phyloP scores from a whole-genome alignment of 257 asterid genomes.

The Paraleonurus japonicus region DNA sequence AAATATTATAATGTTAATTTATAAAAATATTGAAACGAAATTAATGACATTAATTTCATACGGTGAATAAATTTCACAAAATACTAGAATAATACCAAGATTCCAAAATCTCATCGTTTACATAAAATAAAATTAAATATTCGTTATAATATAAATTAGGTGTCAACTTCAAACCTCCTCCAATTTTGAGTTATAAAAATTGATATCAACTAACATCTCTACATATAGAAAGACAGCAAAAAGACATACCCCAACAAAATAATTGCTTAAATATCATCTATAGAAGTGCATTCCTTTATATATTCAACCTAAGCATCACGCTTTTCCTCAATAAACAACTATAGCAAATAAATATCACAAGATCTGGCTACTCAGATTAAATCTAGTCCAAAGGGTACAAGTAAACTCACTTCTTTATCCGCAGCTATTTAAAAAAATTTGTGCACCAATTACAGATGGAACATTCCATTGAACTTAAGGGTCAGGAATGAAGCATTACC shows the following conservation, averaged over 20 bases:
- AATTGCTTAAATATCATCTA: neutral
- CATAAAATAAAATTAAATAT: too few relatives aligned
- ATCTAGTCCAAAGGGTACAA: neutral
- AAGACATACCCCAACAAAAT: neutral
- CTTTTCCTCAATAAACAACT: slow-evolving; percentile 12
- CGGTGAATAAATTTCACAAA: too few relatives aligned
- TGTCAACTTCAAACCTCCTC: neutral
- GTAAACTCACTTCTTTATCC: slow-evolving; percentile 1
- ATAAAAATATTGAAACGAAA: too few relatives aligned
- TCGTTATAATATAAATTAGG: too few relatives aligned
- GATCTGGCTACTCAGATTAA: neutral
- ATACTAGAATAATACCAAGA: too few relatives aligned
- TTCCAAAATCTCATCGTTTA: too few relatives aligned
- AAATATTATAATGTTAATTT: too few relatives aligned
- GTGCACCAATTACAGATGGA: neutral
- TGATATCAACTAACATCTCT: neutral
- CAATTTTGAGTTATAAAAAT: neutral
- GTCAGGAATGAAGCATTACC: slow-evolving; percentile 31
- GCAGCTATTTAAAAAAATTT: slow-evolving; percentile 18
- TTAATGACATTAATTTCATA: too few relatives aligned
- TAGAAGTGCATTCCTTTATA: neutral
- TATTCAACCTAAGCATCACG: neutral
- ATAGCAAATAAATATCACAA: slow-evolving; percentile 1
- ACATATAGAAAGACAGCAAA: neutral
- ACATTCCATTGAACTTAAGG: neutral